Conservation (phyloP, 331 rosid species). For the Malus hybrid region DNA sequence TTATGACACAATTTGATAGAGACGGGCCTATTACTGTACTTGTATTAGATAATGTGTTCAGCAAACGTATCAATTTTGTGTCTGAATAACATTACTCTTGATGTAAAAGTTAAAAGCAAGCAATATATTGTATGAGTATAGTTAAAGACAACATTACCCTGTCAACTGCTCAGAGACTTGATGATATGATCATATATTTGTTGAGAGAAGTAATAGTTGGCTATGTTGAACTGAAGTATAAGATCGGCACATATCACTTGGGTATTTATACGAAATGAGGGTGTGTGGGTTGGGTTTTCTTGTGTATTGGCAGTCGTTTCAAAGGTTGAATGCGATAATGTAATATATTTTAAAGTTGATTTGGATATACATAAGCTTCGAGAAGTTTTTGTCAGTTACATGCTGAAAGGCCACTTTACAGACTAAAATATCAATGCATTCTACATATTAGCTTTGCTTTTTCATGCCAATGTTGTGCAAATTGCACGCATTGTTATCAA, state of each 20-base stretch:
- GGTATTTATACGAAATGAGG: background rate
- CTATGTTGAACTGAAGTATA: background rate
- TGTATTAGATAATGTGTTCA: background rate
- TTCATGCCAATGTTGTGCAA: constrained; percentile 14
- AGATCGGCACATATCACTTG: background rate
- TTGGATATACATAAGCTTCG: background rate
- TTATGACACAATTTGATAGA: too few species aligned
- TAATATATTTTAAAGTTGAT: background rate
- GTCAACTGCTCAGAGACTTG: background rate
- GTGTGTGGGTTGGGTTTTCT: background rate
- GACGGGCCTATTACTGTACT: background rate
- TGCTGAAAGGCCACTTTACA: constrained; percentile 25
- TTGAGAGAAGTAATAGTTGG: background rate
- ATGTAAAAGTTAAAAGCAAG: background rate
- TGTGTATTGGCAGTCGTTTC: background rate
- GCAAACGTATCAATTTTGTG: background rate
- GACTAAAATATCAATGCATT: background rate
- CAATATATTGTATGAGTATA: background rate
- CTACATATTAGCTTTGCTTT: background rate
- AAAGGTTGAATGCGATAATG: background rate
- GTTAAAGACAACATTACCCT: background rate
- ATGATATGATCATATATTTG: background rate
- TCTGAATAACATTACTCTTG: too few species aligned
- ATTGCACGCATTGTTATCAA: constrained; percentile 25
- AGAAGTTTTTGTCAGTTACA: background rate